Evolutionary conservation across 805 yeast species (phyloP).

Genomic region (Schwanniomyces occidentalis): DNA sequence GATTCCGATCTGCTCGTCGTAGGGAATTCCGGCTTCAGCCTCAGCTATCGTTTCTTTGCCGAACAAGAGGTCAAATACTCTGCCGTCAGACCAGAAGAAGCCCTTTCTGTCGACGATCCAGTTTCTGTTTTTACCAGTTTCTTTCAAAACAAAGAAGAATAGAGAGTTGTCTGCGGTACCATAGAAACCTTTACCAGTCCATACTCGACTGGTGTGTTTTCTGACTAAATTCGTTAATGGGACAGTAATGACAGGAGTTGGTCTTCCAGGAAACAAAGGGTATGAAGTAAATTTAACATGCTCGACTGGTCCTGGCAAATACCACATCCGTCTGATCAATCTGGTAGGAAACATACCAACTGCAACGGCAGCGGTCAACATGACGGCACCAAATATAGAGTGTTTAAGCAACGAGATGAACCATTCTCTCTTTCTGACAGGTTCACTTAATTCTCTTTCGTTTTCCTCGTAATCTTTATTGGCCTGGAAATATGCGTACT

Average conservation of each 20-base stretch:
- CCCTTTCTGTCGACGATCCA: conserved; percentile 85
- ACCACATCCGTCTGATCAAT: conserved; percentile 74
- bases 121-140: conserved; percentile 48
- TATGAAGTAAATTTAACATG: conserved; percentile 69
- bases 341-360: conserved; percentile 58
- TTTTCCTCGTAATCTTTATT: conserved; percentile 54
- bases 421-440: conserved; percentile 44
- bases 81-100: conserved; percentile 91
- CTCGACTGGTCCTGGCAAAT: conserved; percentile 61
- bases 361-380: conserved; percentile 30
- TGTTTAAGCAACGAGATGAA: conserved; percentile 26
- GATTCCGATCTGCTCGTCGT: conserved; percentile 58
- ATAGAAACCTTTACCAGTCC: conserved; percentile 87
- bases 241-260: conserved; percentile 72
- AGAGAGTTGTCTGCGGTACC: conserved; percentile 76
- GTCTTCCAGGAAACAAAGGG: conserved; percentile 71
- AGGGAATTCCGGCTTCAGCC: conserved; percentile 69
- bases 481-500: conserved; percentile 55
- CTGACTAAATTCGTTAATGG: conserved; percentile 59
- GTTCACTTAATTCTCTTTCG: conserved; percentile 43
- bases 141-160: conserved; percentile 72
- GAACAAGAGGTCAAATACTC: conserved; percentile 78
- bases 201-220: conserved; percentile 63
- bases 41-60: conserved; percentile 77
- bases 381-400: conserved; percentile 27